phyloP scores from a whole-genome alignment of 768 basidiomycete genomes.

The Neoboletus subvelutipes region DNA sequence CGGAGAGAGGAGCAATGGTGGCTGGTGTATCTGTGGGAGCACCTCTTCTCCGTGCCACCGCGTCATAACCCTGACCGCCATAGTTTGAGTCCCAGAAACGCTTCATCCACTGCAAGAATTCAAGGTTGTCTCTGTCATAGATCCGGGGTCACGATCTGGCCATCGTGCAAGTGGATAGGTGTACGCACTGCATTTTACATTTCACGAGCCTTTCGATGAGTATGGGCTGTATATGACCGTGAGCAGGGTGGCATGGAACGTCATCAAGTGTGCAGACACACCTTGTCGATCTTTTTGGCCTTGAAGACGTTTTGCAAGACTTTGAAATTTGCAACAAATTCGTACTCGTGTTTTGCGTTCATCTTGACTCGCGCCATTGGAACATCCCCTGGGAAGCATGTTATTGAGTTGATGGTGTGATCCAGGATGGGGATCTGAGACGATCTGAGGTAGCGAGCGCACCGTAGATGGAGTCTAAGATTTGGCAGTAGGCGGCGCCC shows the following conservation, averaged over 20 bases:
- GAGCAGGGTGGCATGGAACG: constrained; percentile 2
- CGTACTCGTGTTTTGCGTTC: constrained; percentile 94
- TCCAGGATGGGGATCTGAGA: constrained; percentile 19
- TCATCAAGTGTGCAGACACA: constrained; percentile 21
- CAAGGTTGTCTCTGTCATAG: constrained; percentile 82
- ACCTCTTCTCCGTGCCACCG: constrained; percentile 78
- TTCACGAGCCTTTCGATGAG: constrained; percentile 92
- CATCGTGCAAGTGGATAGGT: constrained; percentile 1
- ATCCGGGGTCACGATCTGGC: constrained; percentile 14
- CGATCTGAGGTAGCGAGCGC: constrained; percentile 29
- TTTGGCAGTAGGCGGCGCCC: constrained; percentile 92
- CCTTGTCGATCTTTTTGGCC: constrained; percentile 92
- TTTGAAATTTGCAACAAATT: constrained; percentile 94
- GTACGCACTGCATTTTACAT: constrained; percentile 97
- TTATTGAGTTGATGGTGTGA: constrained; percentile 9
- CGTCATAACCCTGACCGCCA: constrained; percentile 83
- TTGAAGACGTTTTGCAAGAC: constrained; percentile 93
- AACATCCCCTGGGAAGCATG: constrained; percentile 62
- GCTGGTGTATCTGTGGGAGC: constrained; percentile 74
- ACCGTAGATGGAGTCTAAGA: constrained; percentile 95
- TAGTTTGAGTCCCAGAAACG: constrained; percentile 95
- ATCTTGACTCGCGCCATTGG: constrained; percentile 94
- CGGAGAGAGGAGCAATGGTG: constrained; percentile 66
- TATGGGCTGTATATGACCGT: constrained; percentile 63
- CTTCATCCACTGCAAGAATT: constrained; percentile 97